Base-by-base conservation (phyloP, 805 yeast genomes). In the Saccharomycopsis babjevae region DNA sequence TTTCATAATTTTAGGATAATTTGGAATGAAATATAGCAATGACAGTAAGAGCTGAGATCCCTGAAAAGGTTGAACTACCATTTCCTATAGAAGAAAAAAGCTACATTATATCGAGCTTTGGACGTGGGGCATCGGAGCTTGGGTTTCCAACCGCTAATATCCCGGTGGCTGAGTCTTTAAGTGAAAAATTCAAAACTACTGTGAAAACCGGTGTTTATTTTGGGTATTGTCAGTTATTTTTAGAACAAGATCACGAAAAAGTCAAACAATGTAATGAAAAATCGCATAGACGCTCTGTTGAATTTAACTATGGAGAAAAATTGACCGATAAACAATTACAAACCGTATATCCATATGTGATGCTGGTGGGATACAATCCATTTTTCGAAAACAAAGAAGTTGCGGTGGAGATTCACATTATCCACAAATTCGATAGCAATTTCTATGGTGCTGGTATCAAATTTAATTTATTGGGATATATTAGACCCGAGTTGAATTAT, bases 111-210 rank as follows among this genome's bases (percentile, higher is more conserved):
- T 78, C 92, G 36, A 99, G 99, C 0, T 94, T 89, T 73, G 99
- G 99, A 5, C 80, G 99, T 59, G 99, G 99, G 0, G 89, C 97
- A 0, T 72, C 94, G 0, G 97, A 90, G 66, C 77, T 94, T 50
- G 98, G 98, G 0, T 87, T 91, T 54, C 99, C 99, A 1, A 94
- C 99, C 0, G 98, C 97, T 6, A 93, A 93, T 68, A 81, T 93
- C 5, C 87, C 89, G 1, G 80, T 88, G 3, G 30, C 25, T 10
- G 76, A 75, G 2, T 74, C 77, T 42, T 74, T 81, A 25, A 78
- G 82, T 0, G 62, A 71, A 2, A 71, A 72, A 4, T 67, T 81
- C 46, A 72, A 74, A 57, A 61, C 67, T 56, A 76, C 80, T 22
- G 81, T 79, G 1, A 80, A 93, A 0, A 32, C 52, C 11, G 99